Percentiles rank a stretch among this genome's conserved stretches.
These are phyloP conservation scores for Globisporangium heterothallicum DNA, from an alignment of 352 stramenopile species.

Conservation along the genomic window DNA sequence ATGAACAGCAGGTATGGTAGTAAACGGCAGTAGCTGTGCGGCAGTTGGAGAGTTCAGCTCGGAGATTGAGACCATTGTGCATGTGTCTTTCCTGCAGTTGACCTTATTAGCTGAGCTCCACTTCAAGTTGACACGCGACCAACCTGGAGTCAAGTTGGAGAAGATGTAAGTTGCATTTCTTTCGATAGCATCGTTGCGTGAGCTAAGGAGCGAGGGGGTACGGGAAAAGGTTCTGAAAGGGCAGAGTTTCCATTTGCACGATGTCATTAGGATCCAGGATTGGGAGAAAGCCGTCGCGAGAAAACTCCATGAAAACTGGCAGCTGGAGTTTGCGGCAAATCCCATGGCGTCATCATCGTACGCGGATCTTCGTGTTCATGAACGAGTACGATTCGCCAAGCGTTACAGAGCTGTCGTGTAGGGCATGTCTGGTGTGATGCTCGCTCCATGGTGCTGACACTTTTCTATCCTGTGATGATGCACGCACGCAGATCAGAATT, in stretches of 20 bases:
- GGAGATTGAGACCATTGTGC: conserved; percentile 4
- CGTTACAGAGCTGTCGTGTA: too few relatives aligned
- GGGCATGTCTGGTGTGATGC: background rate
- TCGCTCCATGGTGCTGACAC: background rate
- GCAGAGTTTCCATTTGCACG: too few relatives aligned
- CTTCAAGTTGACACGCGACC: conserved; percentile 74
- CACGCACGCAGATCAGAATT: conserved; percentile 46
- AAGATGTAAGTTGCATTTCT: conserved; percentile 48
- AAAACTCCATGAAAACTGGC: conserved; percentile 79
- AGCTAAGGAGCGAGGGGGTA: too few relatives aligned
- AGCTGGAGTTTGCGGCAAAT: conserved; percentile 55
- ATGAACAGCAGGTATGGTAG: conserved; percentile 36
- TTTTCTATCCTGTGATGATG: background rate
- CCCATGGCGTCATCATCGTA: conserved; percentile 57
- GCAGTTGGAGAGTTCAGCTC: background rate
- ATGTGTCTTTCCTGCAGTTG: conserved; percentile 29
- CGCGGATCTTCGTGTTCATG: conserved; percentile 44
- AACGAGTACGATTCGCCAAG: conserved; percentile 47
- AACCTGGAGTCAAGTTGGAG: conserved; percentile 68
- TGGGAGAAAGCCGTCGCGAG: conserved; percentile 71
- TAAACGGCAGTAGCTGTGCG: background rate
- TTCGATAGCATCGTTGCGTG: too few relatives aligned
- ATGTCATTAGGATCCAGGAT: conserved; percentile 61
- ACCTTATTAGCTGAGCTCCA: conserved; percentile 73
- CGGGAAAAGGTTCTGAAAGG: too few relatives aligned